These are phyloP conservation scores for Fusarium globosum DNA, from an alignment of 2,329 filamentous ascomycete genomes.

Conservation along the genomic window DNA sequence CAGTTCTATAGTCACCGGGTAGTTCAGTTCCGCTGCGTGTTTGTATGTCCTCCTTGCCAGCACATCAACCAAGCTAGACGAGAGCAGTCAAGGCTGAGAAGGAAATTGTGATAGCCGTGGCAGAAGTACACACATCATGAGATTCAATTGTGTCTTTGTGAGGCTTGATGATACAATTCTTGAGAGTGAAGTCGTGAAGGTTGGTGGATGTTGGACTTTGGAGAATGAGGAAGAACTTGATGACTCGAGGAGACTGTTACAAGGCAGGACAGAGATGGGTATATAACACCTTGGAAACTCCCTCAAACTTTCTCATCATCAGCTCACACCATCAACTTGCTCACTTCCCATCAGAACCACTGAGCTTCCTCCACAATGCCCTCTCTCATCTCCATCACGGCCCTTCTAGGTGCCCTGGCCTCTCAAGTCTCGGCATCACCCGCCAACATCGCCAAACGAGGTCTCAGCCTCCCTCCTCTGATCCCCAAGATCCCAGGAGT, in stretches of 20 bases:
- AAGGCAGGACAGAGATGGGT: neutral
- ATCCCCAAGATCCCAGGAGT: slow-evolving; percentile 70
- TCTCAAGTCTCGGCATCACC: slow-evolving; percentile 30
- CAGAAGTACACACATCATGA: neutral
- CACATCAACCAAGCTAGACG: slow-evolving; percentile 30
- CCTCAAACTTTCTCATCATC: slow-evolving; percentile 37
- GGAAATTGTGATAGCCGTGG: slow-evolving; percentile 34
- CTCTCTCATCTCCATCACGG: slow-evolving; percentile 32
- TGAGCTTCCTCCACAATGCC: slow-evolving; percentile 22
- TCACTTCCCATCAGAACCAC: slow-evolving; percentile 5
- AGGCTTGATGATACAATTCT: slow-evolving; percentile 40
- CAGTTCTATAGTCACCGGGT: neutral
- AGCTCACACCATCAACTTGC: slow-evolving; percentile 34
- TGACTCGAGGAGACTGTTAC: neutral
- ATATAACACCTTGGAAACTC: slow-evolving; percentile 37
- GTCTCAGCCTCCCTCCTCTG: slow-evolving; percentile 61
- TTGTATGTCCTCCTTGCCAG: slow-evolving; percentile 7
- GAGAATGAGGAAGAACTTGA: neutral
- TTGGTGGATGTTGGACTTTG: neutral
- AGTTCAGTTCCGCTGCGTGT: neutral
- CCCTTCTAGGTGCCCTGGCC: slow-evolving; percentile 33
- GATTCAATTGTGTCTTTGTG: slow-evolving; percentile 31
- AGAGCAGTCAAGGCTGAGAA: neutral
- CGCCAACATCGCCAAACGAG: slow-evolving; percentile 27
- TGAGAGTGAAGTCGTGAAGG: neutral